A percentile compares a stretch with the other conserved stretches of the same genome.
These are phyloP conservation scores for Flagelloscypha sp. DNA, from an alignment of 768 basidiomycete species.

Conservation along the genomic window DNA sequence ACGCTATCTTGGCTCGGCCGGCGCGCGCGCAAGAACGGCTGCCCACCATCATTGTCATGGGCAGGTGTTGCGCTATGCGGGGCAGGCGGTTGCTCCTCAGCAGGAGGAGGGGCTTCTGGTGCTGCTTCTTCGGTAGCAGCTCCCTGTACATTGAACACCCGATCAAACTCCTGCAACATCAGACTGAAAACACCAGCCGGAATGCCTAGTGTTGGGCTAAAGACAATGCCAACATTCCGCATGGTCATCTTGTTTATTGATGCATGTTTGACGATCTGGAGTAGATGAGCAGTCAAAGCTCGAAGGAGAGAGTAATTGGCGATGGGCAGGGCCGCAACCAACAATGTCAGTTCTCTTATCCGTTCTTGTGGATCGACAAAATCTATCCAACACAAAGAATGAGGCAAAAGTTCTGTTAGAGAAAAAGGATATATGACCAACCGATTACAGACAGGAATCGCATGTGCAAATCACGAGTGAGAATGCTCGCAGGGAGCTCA, in stretches of 20 bases:
- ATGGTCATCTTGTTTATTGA: conserved; percentile 95
- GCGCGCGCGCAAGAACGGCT: too few relatives aligned
- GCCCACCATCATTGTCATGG: conserved; percentile 19
- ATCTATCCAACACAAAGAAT: conserved; percentile 40
- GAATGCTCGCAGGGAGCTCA: conserved; percentile 85
- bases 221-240: conserved; percentile 97
- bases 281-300: conserved; percentile 90
- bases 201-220: conserved; percentile 94
- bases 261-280: conserved; percentile 89
- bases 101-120: conserved; percentile 4
- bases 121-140: conserved; percentile 25
- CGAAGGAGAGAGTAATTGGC: conserved; percentile 92
- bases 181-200: conserved; percentile 96
- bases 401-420: conserved; percentile 5
- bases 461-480: conserved; percentile 88
- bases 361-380: conserved; percentile 83
- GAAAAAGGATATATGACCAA: conserved; percentile 31
- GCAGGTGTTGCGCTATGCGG: conserved; percentile 9
- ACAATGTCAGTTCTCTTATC: conserved; percentile 75
- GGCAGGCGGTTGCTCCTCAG: conserved; percentile 11
- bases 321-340: conserved; percentile 82
- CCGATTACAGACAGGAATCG: conserved; percentile 90
- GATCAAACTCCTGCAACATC: conserved; percentile 89
- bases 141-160: conserved; percentile 79
- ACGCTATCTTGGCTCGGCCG: too few relatives aligned